phyloP scores from a whole-genome alignment of 805 yeast genomes.

The Pichia exigua region DNA sequence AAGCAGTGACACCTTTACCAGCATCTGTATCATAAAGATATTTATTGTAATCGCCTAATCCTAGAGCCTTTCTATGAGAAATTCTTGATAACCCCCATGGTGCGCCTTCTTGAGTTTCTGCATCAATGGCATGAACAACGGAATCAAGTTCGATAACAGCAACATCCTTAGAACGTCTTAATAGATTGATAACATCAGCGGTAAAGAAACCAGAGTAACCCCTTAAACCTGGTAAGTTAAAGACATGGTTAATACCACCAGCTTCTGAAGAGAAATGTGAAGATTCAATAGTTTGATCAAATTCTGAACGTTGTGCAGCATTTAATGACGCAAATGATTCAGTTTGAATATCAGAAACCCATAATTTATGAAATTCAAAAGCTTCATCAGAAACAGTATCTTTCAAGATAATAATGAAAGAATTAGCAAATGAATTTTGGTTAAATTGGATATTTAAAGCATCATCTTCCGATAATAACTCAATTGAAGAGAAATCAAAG shows the following conservation, averaged over 20 bases:
- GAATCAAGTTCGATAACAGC: constrained; percentile 68
- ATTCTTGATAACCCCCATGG: constrained; percentile 95
- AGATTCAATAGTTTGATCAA: constrained; percentile 25
- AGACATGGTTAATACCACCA: constrained; percentile 56
- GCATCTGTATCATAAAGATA: constrained; percentile 66
- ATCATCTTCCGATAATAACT: constrained; percentile 16
- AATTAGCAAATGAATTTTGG: constrained; percentile 52
- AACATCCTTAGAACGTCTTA: constrained; percentile 49
- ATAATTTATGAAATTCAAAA: constrained; percentile 56
- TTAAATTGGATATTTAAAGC: constrained; percentile 43
- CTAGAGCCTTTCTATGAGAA: constrained; percentile 69
- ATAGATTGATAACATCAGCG: constrained; percentile 62
- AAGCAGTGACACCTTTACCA: constrained; percentile 80
- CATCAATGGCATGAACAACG: constrained; percentile 53
- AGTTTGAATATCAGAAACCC: constrained; percentile 51
- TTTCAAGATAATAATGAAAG: constrained; percentile 83
- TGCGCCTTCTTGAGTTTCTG: constrained; percentile 69
- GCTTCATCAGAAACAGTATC: constrained; percentile 46
- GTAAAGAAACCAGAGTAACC: constrained; percentile 89
- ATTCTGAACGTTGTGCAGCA: constrained; percentile 16
- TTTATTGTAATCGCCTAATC: constrained; percentile 62
- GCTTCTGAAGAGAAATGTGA: constrained; percentile 10
- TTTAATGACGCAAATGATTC: constrained; percentile 27
- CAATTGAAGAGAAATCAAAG: not conserved
- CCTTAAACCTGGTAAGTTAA: constrained; percentile 50